Conservation (phyloP, 2,329 filamentous ascomycete species). For the Pseudogymnoascus sp. region DNA sequence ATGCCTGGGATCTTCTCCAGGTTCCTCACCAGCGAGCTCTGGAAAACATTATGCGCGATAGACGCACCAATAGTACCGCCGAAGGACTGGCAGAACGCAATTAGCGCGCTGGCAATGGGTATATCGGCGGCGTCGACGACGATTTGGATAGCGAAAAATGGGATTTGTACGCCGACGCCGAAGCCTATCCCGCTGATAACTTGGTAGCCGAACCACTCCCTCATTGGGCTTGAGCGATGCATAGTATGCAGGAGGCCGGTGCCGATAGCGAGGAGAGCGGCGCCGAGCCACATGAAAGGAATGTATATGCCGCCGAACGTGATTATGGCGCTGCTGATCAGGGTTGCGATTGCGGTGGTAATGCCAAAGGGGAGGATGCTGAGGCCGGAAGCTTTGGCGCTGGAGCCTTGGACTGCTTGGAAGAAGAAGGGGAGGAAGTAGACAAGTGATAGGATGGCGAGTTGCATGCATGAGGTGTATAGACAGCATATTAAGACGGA, state of each 20-base stretch:
- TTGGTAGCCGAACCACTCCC: constrained; percentile 31
- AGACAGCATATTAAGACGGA: constrained; percentile 27
- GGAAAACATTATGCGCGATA: constrained; percentile 58
- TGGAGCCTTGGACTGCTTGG: constrained; percentile 37
- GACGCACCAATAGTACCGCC: constrained; percentile 60
- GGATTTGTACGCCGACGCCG: constrained; percentile 20
- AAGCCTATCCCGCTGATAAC: constrained; percentile 14
- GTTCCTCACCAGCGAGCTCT: neutral
- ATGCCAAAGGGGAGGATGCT: constrained; percentile 30
- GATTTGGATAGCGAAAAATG: constrained; percentile 39
- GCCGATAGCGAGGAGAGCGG: constrained; percentile 29
- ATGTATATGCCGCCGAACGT: constrained; percentile 27
- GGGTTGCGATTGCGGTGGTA: constrained; percentile 24
- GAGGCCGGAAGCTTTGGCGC: constrained; percentile 32
- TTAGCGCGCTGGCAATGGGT: constrained; percentile 43
- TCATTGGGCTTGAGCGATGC: constrained; percentile 25
- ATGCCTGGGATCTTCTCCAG: neutral
- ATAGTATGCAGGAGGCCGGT: constrained; percentile 34
- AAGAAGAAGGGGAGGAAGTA: constrained; percentile 40
- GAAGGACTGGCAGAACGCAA: constrained; percentile 57
- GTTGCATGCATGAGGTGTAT: constrained; percentile 29
- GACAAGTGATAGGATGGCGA: constrained; percentile 26
- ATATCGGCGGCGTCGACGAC: constrained; percentile 42
- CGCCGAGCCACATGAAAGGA: constrained; percentile 21
- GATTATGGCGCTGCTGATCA: constrained; percentile 28